Evolutionary conservation across 768 basidiomycete species (phyloP).

Genomic region (Kwoniella sp.): DNA sequence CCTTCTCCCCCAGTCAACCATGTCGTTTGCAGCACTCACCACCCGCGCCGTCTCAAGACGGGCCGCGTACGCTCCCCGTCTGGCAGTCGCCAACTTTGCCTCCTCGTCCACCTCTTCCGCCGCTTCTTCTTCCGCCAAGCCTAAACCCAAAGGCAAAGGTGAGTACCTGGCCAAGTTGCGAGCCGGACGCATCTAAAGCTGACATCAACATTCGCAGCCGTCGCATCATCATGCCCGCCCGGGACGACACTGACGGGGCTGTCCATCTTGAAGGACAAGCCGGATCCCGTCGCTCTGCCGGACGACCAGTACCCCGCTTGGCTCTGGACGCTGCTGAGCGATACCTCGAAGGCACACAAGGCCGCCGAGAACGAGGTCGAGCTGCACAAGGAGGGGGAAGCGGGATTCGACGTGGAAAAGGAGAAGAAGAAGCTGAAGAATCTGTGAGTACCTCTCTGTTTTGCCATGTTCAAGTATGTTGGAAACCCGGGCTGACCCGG

Average conservation of each 20-base stretch:
- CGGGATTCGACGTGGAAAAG: conserved; percentile 26
- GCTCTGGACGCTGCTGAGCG: conserved; percentile 72
- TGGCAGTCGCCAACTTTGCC: conserved; percentile 2
- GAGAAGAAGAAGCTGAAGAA: conserved; percentile 44
- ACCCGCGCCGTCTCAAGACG: not conserved
- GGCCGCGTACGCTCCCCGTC: not conserved
- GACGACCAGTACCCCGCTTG: conserved; percentile 85
- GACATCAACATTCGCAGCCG: too few relatives aligned
- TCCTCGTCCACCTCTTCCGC: conserved; percentile 10
- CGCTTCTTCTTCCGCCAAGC: conserved; percentile 3
- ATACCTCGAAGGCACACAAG: conserved; percentile 15
- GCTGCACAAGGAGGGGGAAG: conserved; percentile 6
- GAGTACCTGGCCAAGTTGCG: too few relatives aligned
- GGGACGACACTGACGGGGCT: conserved; percentile 75
- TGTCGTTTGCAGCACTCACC: not conserved
- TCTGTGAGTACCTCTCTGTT: conserved; percentile 28
- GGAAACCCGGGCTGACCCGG: not conserved
- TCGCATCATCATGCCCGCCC: conserved; percentile 50
- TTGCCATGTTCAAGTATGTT: not conserved
- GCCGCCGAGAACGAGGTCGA: conserved; percentile 14
- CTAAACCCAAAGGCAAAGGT: conserved; percentile 14
- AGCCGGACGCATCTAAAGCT: too few relatives aligned
- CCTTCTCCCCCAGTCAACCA: not conserved
- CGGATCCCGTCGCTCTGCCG: conserved; percentile 66
- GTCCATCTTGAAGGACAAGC: conserved; percentile 76